Base-by-base conservation (phyloP, 2,329 filamentous ascomycete species). In the Dothiorella sarmentorum region DNA sequence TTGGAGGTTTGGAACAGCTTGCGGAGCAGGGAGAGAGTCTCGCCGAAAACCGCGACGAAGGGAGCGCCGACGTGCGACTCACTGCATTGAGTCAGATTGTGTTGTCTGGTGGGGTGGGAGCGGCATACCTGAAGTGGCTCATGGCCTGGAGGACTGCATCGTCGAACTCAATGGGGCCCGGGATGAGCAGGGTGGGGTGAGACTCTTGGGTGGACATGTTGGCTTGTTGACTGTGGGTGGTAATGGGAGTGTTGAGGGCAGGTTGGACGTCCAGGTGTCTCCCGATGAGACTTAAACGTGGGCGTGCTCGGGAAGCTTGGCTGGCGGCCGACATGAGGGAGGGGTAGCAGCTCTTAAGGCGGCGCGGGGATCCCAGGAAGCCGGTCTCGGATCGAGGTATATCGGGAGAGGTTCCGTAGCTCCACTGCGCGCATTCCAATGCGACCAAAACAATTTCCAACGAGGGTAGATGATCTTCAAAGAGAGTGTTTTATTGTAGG, bases 161-260 rank as follows among this genome's bases (percentile, higher is more conserved):
- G 74, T 97, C 93, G 72, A 97, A 97, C 79, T 97, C 93, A 75
- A 97, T 96, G 70, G 94, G 94, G 63, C 94, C 94, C 51, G 94
- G 94, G 71, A 99, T 97, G 77, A 99, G 85, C 76, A 99, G 81
- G 58, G 93, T 87, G 56, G 84, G 80, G 71, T 88, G 85, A 58
- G 81, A 74, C 56, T 82, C 68, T 76, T 87, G 84, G 58, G 68
- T 71, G 38, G 83, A 85, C 82, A 85, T 85, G 56, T 69, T 80
- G 67, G 67, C 64, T 37, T 63, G 56, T 37, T 38, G 73, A 66
- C 83, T 78, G 71, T 86, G 82, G 68, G 81, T 82, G 65, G 82
- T 84, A 72, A 83, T 86, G 58, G 83, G 83, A 22, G 84, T 86
- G 72, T 86, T 86, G 59, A 86, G 72, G 61, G 81, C 74, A 60